A percentile compares a stretch with the other conserved stretches of the same genome.
Conservation (phyloP, 2,329 filamentous ascomycete genomes). For the Fusarium sarcochroum region DNA sequence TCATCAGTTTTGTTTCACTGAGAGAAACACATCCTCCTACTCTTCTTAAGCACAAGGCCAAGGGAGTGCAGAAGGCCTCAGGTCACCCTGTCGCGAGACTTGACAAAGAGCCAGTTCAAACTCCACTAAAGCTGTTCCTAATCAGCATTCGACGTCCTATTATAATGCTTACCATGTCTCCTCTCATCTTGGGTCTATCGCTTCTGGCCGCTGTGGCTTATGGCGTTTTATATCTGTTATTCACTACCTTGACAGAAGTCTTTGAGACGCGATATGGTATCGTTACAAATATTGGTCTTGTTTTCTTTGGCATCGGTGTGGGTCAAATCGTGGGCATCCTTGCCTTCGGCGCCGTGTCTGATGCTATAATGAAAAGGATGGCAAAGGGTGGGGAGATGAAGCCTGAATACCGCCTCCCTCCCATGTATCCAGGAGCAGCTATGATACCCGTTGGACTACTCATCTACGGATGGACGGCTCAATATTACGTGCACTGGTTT, state of each 20-base stretch:
- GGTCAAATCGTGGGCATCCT: background rate
- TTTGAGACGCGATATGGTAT: background rate
- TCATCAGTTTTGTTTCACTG: no score
- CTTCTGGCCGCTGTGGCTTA: constrained; percentile 53
- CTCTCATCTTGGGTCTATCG: no score
- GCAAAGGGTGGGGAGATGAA: background rate
- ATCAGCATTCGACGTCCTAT: no score
- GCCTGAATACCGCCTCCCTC: background rate
- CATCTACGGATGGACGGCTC: background rate
- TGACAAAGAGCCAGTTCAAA: no score
- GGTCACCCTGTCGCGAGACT: no score
- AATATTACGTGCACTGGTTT: background rate
- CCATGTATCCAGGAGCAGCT: background rate
- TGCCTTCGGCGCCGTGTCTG: background rate
- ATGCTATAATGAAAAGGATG: background rate
- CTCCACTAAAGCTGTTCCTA: no score
- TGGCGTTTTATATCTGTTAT: constrained; percentile 65
- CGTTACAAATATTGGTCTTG: background rate
- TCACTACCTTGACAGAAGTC: background rate
- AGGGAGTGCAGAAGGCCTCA: no score
- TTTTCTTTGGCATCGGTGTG: background rate
- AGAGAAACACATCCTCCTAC: no score
- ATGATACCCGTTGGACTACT: background rate
- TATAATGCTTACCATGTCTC: no score
- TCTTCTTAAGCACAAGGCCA: no score